phyloP scores from a whole-genome alignment of 176 grass and related monocot species.

The Coix lacrymajobi region DNA sequence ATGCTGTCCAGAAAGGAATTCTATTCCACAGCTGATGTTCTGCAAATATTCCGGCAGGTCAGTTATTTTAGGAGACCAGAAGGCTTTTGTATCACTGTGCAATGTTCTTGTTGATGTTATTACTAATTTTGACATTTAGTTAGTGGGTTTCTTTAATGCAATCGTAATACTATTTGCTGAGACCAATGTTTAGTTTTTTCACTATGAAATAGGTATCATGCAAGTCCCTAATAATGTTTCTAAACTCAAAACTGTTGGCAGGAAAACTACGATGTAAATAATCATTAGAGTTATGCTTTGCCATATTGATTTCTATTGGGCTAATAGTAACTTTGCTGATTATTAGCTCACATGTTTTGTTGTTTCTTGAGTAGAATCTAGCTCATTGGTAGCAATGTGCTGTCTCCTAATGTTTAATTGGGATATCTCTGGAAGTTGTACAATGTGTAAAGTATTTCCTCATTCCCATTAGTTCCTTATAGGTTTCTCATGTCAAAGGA shows the following conservation, averaged over 20 bases:
- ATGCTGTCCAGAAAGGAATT: slow-evolving; percentile 88
- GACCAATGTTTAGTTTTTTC: background rate
- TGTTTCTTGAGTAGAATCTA: background rate
- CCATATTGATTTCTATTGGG: background rate
- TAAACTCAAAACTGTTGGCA: background rate
- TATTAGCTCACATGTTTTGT: background rate
- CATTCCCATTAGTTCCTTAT: background rate
- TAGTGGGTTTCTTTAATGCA: background rate
- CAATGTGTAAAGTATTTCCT: background rate
- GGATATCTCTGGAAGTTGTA: background rate
- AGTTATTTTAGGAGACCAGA: background rate
- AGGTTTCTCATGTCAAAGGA: background rate
- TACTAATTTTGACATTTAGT: background rate
- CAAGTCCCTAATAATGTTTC: background rate
- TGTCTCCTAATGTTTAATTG: slow-evolving; percentile 12
- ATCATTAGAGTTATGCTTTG: background rate
- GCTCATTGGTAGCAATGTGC: background rate
- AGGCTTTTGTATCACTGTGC: background rate
- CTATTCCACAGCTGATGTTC: slow-evolving; percentile 52
- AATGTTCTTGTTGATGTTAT: background rate
- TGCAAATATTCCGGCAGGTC: slow-evolving; percentile 80
- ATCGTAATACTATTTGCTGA: background rate
- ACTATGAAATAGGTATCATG: background rate
- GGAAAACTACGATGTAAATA: background rate
- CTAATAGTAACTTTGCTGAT: background rate